phyloP scores from a whole-genome alignment of 2,329 filamentous ascomycete species.

The Xylariales sp. region DNA sequence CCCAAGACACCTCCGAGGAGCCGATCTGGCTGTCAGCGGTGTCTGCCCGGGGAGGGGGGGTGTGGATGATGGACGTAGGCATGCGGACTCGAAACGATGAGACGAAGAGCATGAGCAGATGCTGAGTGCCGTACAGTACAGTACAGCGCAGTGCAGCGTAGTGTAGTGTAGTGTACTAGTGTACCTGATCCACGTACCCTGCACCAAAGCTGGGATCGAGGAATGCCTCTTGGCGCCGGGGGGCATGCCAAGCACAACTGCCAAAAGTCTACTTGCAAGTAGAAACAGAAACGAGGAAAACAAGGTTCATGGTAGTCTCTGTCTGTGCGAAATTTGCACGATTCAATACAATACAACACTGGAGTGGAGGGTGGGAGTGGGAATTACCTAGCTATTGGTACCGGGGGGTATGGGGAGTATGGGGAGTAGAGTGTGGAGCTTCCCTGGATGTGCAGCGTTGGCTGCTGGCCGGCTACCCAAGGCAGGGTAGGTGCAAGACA shows the following conservation, averaged over 20 bases:
- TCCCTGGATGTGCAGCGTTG: no score
- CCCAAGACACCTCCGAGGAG: not conserved
- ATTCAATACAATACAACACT: not conserved
- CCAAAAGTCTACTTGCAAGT: conserved; percentile 1
- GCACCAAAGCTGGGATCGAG: not conserved
- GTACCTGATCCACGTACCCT: conserved; percentile 1
- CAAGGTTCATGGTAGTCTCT: not conserved
- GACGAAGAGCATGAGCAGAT: not conserved
- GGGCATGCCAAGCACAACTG: conserved; percentile 5
- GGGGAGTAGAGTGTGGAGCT: no score
- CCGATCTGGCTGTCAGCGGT: conserved; percentile 7
- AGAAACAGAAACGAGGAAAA: not conserved
- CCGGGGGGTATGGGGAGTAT: no score
- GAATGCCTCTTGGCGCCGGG: not conserved
- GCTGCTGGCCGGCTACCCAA: no score
- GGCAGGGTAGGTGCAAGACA: no score
- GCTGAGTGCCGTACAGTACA: not conserved
- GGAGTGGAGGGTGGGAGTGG: no score
- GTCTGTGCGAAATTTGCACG: not conserved
- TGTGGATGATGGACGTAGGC: not conserved
- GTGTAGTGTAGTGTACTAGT: not conserved
- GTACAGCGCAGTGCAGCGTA: not conserved
- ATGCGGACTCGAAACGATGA: conserved; percentile 7
- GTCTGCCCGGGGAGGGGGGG: not conserved
- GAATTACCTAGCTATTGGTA: no score